Percentiles rank a stretch among this genome's conserved stretches.
These are phyloP conservation scores for Ophiostoma triangulosporum DNA, from an alignment of 2,329 filamentous ascomycete genomes.

Conservation along the genomic window DNA sequence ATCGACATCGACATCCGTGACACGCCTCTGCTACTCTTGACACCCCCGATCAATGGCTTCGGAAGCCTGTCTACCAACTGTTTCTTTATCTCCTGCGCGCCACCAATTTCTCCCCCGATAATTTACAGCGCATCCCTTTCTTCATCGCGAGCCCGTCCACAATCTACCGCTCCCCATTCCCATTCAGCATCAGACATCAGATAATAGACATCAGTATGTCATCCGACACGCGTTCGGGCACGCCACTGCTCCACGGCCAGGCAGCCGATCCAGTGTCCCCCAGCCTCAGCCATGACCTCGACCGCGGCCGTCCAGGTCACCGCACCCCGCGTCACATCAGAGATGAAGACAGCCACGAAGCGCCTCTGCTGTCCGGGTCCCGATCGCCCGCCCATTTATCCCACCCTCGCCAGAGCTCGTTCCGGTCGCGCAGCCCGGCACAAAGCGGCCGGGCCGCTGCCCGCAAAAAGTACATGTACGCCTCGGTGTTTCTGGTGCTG, in stretches of 20 bases:
- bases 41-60: neutral
- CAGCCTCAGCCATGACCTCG: neutral
- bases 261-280: neutral
- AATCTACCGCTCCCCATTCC: too few species aligned
- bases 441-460: constrained; percentile 49
- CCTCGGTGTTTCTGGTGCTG: constrained; percentile 67
- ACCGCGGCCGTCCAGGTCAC: neutral
- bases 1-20: too few species aligned
- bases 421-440: constrained; percentile 67
- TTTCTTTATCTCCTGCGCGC: neutral
- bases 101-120: neutral
- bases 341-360: neutral
- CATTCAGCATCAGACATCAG: neutral
- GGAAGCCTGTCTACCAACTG: neutral
- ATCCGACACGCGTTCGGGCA: neutral
- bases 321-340: neutral
- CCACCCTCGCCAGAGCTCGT: constrained; percentile 44
- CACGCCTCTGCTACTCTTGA: too few species aligned
- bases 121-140: neutral
- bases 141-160: neutral
- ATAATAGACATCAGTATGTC: neutral
- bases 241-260: neutral
- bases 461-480: constrained; percentile 69
- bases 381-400: neutral
- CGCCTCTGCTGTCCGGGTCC: neutral